Evolutionary conservation across 2,329 filamentous ascomycete genomes (phyloP), one percentile per base, ranked within the genome.

Genomic region (Huntiella omanensis): DNA sequence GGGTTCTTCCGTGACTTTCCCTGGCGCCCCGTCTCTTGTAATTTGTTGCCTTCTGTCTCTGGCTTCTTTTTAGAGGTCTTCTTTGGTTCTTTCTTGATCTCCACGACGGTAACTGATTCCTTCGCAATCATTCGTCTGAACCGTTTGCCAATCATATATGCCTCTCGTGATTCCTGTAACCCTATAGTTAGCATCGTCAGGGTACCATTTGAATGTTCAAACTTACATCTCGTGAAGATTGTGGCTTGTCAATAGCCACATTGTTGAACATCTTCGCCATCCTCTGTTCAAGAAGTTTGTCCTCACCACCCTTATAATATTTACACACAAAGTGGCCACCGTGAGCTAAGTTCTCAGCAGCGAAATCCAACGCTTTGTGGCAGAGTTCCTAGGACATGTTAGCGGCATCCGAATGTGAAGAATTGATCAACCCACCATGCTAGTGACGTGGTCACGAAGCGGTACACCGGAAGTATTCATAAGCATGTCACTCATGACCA

Each of bases 401-500:
- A 45, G 12, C 33, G 39, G 28, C 17, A 6, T 38, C 41, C 33
- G 38, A 32, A 19, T 33, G 32, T 50, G 34, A 40, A 16, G 47
- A 19, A n/a, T 45, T 8, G 37, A 43, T 3, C 15, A 16, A 60
- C 79, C 59, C 64, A 95, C 88, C 84, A 98, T 96, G 64, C 86
- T 95, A 28, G 84, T 83, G 7, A 77, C 80, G 63, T 98, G 91
- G 62, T 98, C 91, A 53, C 78, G 76, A 58, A 93, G 91, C 15
- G 64, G 64, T 56, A 84, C 81, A 48, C 91, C 91, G 64, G 83
- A 94, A 55, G 88, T 95, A 64, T 98, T 98, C 86, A 95, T 94
- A 80, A 98, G 81, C 91, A 98, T 98, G 73, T 98, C 91, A 76
- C 85, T 94, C 59, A 98, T 68, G 59, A 98, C 84, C 13, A 38